Evolutionary conservation across 2,329 filamentous ascomycete species (phyloP).

Genomic region (Colletotrichum sp.): DNA sequence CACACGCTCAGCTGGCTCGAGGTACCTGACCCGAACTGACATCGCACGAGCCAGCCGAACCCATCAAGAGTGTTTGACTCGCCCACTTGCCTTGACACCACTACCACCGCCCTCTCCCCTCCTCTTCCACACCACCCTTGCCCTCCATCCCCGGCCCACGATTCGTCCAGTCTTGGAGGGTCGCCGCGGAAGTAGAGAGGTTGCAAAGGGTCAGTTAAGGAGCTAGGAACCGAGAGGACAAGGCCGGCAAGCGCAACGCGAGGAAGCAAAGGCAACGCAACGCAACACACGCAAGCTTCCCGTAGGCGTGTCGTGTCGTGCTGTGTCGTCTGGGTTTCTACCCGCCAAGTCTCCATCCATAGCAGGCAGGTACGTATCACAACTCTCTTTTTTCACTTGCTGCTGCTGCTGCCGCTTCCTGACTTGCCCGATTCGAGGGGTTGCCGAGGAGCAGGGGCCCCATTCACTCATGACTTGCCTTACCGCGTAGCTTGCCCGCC

Average conservation of each 20-base stretch:
- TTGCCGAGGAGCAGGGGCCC: slow-evolving; percentile 1
- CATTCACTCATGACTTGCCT: background rate
- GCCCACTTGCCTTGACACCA: background rate
- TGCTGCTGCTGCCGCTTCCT: background rate
- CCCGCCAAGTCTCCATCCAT: background rate
- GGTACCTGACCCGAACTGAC: slow-evolving; percentile 7
- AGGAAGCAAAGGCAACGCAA: background rate
- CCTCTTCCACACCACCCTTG: background rate
- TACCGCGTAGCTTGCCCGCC: background rate
- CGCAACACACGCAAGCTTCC: slow-evolving; percentile 10
- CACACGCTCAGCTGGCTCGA: slow-evolving; percentile 5
- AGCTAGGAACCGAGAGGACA: slow-evolving; percentile 8
- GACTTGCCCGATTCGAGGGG: background rate
- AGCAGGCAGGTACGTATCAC: slow-evolving; percentile 14
- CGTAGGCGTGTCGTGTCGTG: background rate
- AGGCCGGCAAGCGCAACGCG: background rate
- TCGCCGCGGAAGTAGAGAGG: background rate
- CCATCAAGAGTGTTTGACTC: slow-evolving; percentile 8
- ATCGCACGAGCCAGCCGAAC: slow-evolving; percentile 14
- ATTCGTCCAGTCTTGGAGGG: slow-evolving; percentile 2
- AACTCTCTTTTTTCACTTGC: background rate
- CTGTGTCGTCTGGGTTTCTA: background rate
- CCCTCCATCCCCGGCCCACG: background rate
- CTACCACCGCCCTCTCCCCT: background rate
- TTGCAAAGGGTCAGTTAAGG: background rate